Percentiles rank a stretch among this genome's conserved stretches.
Evolutionary conservation across 2,329 filamentous ascomycete genomes (phyloP).

Genomic region (Allantophomopsis lycopodina): DNA sequence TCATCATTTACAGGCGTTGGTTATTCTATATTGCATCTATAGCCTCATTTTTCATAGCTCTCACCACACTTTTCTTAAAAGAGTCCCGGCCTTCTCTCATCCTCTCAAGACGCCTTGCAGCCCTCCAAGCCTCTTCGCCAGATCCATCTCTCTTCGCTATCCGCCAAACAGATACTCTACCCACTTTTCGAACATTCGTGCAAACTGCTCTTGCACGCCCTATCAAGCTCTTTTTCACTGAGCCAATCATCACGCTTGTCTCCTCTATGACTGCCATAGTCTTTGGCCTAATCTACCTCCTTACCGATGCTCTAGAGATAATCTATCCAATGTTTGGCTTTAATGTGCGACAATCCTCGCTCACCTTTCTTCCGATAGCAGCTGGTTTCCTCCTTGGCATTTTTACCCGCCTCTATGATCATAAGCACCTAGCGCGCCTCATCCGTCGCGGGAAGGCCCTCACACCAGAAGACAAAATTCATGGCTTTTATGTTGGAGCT

Average conservation of each 20-base stretch:
- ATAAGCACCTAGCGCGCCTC: conserved; percentile 16
- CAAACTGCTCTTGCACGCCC: conserved; percentile 26
- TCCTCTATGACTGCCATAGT: conserved; percentile 27
- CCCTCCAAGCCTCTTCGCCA: conserved; percentile 14
- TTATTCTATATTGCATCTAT: conserved; percentile 27
- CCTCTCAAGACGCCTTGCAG: conserved; percentile 20
- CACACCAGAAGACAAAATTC: conserved; percentile 31
- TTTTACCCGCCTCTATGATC: conserved; percentile 27
- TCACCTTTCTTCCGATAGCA: conserved; percentile 25
- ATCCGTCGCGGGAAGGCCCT: conserved; percentile 10
- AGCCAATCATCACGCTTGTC: conserved; percentile 29
- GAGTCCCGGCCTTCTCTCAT: conserved; percentile 30
- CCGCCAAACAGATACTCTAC: conserved; percentile 24
- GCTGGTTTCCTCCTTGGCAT: conserved; percentile 26
- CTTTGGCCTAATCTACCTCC: conserved; percentile 32
- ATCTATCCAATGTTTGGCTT: conserved; percentile 25
- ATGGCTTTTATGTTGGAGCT: conserved; percentile 29
- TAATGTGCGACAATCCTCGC: conserved; percentile 17
- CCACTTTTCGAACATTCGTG: conserved; percentile 21
- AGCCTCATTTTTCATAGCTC: conserved; percentile 18
- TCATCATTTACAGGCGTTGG: conserved; percentile 22
- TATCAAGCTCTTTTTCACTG: conserved; percentile 26
- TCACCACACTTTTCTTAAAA: conserved; percentile 22
- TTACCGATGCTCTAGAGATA: conserved; percentile 26
- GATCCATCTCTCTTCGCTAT: conserved; percentile 11